Evolutionary conservation across 2,329 filamentous ascomycete species (phyloP), one percentile per base, ranked within the genome.

Genomic region (Sclerotinia minor): DNA sequence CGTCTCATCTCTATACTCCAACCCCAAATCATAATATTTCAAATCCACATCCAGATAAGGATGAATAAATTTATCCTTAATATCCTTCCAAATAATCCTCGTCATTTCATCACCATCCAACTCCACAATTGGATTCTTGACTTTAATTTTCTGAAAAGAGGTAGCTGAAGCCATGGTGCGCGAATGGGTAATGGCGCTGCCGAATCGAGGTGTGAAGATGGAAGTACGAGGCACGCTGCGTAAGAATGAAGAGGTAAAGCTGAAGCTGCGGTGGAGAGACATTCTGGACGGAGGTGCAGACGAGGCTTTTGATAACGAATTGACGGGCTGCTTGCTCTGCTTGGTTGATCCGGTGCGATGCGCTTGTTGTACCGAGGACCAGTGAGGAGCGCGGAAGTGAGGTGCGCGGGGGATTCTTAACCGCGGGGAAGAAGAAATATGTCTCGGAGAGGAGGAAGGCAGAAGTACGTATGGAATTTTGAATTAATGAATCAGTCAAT

Each of bases 101-200:
- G 95, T 99, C 95, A 98, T 98, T 89, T 93, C 88, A 76, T 90
- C 88, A 77, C 94, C 94, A 80, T 98, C 94, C 77, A 98, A 87
- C 84, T 98, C 95, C 80, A 99, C 95, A 79, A 99, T 89, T 73
- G 95, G 95, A 82, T 97, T 98, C 89, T 96, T 94, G 84, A 99
- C 95, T 87, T 96, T 95, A 87, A 98, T 98, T 90, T 98, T 99
- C 78, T 86, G 83, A 75, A 84, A 80, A 70, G 77, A 77, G 19
- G 64, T 7, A 68, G 84, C 82, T 72, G 77, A 77, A 68, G 84
- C 83, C 86, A 89, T 87, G 76, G 76, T 83, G 78, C 83, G 80
- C 65, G 75, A 75, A 72, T 81, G 77, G 49, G 71, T 68, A 63
- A 75, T 72, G 35, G 71, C 68, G 24, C 69, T 32, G 53, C 73